Base-by-base conservation (phyloP, 129 eudicot species). In the Ambrosia trifida region DNA sequence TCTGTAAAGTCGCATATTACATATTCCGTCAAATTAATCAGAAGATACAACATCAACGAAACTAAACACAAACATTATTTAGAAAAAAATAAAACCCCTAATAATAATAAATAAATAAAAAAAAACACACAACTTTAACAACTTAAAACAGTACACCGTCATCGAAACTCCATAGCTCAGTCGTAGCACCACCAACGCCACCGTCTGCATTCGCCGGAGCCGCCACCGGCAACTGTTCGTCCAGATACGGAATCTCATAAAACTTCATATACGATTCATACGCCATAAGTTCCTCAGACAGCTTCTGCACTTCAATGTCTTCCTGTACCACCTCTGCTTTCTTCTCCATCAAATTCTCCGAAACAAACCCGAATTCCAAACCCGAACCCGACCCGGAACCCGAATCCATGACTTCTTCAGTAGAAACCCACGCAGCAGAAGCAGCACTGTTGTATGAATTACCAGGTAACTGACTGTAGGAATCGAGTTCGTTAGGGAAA, bases 261-360 rank as follows among this genome's bases (percentile, higher is more conserved):
- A 93, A 89, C 49, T 89, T 85, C 95, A 89, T 89, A 53, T 78
- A 87, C 1, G 86, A 78, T 53, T 93, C 98, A 32, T 85, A 89
- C 14, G 96, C 96, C 95, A 89, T 83, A 7, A 93, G 80, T 51
- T 89, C 96, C 60, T 93, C 92, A 46, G 98, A 79, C 56, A 93
- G 78, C 80, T 76, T 87, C 79, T 87, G 74, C 76, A 93, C 86
- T 72, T 89, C 87, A 32, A 45, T 44, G 47, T 73, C 80, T 38
- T 60, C 81, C 24, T 40, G 64, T 14, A 74, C 68, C 7, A 16
- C 76, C 41, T 71, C 78, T 36, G 17, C 11, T 36, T 78, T 69
- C 49, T 52, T 47, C 76, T 4, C 81, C n/a, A 10, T 0, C 19
- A 64, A 41, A 5, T 20, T 69, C 17, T 54, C 71, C 47, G 68